Evolutionary conservation across 768 basidiomycete genomes (phyloP).

Genomic region (Xanthoconium purpureum): DNA sequence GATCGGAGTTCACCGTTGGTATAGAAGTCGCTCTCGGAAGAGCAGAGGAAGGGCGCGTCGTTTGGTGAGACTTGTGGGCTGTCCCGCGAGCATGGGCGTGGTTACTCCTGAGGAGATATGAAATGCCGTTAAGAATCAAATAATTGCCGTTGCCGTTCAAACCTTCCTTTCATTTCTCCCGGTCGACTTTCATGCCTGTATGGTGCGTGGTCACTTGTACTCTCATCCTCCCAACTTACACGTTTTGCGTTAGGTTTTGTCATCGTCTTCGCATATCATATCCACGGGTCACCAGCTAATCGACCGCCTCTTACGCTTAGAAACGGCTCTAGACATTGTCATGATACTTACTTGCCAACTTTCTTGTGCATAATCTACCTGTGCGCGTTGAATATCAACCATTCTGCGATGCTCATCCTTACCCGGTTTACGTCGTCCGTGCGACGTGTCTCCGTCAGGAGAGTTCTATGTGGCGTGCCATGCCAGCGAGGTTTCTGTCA

Average conservation of each 20-base stretch:
- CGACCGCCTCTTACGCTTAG: neutral
- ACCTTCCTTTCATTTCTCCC: conserved; percentile 4
- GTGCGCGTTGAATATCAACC: conserved; percentile 2
- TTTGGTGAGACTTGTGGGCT: conserved; percentile 24
- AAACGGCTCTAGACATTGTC: conserved; percentile 10
- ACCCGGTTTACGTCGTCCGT: neutral
- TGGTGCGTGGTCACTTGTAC: conserved; percentile 5
- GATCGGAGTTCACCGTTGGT: conserved; percentile 27
- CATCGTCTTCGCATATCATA: conserved; percentile 1
- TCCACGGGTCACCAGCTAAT: conserved; percentile 11
- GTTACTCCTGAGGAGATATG: neutral
- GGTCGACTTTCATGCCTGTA: neutral
- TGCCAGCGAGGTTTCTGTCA: too few relatives aligned
- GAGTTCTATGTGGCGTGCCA: too few relatives aligned
- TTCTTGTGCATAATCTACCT: conserved; percentile 22
- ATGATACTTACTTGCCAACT: conserved; percentile 5
- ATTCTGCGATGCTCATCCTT: neutral
- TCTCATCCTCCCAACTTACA: neutral
- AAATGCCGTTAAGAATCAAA: conserved; percentile 5
- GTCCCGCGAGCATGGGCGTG: neutral
- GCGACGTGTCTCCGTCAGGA: too few relatives aligned
- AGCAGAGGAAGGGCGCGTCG: conserved; percentile 32
- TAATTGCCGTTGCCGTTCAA: conserved; percentile 19
- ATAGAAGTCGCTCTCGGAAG: conserved; percentile 32
- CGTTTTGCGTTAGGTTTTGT: neutral